Percentiles rank a stretch among this genome's conserved stretches.
Evolutionary conservation across 2,329 filamentous ascomycete genomes (phyloP).

Genomic region (Venturia asperata): DNA sequence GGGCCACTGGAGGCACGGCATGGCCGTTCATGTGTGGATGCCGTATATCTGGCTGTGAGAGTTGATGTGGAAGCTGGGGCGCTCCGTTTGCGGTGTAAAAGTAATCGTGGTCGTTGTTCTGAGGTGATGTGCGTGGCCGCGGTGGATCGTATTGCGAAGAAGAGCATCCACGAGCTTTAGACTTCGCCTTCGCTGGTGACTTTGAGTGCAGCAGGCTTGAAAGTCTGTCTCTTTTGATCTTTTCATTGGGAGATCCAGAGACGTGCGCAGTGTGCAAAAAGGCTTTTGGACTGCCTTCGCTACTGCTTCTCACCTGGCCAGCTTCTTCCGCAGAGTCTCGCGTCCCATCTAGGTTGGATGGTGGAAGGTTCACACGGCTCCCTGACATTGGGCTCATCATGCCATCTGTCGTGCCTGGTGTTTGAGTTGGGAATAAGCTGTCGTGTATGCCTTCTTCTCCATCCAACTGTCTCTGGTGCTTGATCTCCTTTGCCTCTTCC

Average conservation of each 20-base stretch:
- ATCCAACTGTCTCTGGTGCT: slow-evolving; percentile 21
- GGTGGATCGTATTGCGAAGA: slow-evolving; percentile 12
- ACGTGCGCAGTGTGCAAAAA: not conserved
- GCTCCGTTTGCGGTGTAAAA: slow-evolving; percentile 2
- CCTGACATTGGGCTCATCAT: slow-evolving; percentile 17
- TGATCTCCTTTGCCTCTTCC: slow-evolving; percentile 44
- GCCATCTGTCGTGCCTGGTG: slow-evolving; percentile 11
- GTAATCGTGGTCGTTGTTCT: not conserved
- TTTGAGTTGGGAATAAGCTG: not conserved
- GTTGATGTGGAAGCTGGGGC: not conserved
- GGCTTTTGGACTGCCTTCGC: not conserved
- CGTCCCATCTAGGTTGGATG: not conserved
- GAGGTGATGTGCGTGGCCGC: slow-evolving; percentile 14
- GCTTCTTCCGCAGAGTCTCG: not conserved
- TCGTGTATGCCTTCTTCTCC: not conserved
- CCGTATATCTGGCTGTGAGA: slow-evolving; percentile 9
- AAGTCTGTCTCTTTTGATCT: slow-evolving; percentile 4
- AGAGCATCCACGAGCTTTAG: slow-evolving; percentile 8
- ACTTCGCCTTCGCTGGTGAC: slow-evolving; percentile 21
- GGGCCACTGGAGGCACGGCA: not conserved
- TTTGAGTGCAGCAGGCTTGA: slow-evolving; percentile 19
- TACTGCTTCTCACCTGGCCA: not conserved
- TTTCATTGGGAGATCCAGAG: slow-evolving; percentile 2
- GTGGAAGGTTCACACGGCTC: slow-evolving; percentile 13
- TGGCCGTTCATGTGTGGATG: slow-evolving; percentile 11